Evolutionary conservation across 1,284 basidiomycete species (phyloP).

Genomic region (Irpex lacteus): DNA sequence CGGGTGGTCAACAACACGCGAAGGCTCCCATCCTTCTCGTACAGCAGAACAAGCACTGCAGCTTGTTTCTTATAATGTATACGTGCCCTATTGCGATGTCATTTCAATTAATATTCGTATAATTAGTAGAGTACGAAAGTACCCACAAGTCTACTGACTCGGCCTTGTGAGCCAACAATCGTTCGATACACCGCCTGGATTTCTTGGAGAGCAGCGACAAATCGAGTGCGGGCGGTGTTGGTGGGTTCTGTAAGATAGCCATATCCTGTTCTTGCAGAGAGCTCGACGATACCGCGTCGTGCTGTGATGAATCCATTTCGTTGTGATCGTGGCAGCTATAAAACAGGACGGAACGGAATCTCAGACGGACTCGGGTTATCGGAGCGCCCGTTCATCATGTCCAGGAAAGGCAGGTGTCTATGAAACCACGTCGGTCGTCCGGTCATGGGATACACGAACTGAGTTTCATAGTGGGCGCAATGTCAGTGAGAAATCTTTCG

Average conservation of each 20-base stretch:
- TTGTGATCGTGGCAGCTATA: background rate
- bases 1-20: constrained; percentile 83
- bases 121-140: constrained; percentile 11
- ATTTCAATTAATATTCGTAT: no score
- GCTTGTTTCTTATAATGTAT: constrained; percentile 52
- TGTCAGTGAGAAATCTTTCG: background rate
- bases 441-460: background rate
- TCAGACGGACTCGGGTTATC: background rate
- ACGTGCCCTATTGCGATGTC: constrained; percentile 36
- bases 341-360: background rate
- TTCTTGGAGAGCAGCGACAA: constrained; percentile 17
- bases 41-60: constrained; percentile 78
- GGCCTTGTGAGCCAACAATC: constrained; percentile 37
- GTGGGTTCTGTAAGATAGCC: background rate
- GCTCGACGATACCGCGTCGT: background rate
- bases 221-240: background rate
- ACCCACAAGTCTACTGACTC: constrained; percentile 54
- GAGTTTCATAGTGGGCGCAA: background rate
- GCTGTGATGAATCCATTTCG: background rate
- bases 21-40: constrained; percentile 61
- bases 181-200: constrained; percentile 28
- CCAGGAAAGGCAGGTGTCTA: background rate
- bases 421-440: background rate
- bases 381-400: background rate
- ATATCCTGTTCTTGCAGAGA: background rate